Conservation (phyloP, 2,329 filamentous ascomycete species). For the Talaromyces marneffei region DNA sequence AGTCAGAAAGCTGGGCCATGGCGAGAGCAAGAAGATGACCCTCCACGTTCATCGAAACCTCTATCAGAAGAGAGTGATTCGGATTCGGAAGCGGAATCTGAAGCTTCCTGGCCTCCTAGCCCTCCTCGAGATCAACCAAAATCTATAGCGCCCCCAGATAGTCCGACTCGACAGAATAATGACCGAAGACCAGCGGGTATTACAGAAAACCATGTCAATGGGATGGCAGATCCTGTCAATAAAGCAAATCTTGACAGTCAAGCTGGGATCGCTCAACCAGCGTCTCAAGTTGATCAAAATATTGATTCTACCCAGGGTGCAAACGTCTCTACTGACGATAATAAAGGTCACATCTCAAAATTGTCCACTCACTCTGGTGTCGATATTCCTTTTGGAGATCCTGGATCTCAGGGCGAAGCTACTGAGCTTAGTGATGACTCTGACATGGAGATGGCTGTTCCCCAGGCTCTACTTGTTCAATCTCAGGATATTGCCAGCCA, state of each 20-base stretch:
- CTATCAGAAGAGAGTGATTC: constrained; percentile 17
- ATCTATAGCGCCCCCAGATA: constrained; percentile 9
- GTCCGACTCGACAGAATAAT: not conserved
- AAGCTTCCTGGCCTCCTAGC: constrained; percentile 18
- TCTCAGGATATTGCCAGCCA: constrained; percentile 20
- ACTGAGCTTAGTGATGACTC: constrained; percentile 25
- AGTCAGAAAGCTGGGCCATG: constrained; percentile 5
- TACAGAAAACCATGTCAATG: not conserved
- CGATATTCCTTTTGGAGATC: not conserved
- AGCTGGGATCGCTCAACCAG: not conserved
- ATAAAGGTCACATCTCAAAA: not conserved
- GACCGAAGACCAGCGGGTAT: not conserved
- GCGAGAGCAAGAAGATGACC: not conserved
- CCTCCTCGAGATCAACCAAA: constrained; percentile 10
- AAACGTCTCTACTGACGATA: not conserved
- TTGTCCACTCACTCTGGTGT: not conserved
- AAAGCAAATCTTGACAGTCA: not conserved
- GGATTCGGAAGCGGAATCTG: constrained; percentile 1
- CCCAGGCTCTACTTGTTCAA: constrained; percentile 23
- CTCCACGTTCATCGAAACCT: constrained; percentile 10
- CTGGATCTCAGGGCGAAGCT: constrained; percentile 14
- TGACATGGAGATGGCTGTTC: constrained; percentile 33
- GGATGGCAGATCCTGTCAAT: not conserved
- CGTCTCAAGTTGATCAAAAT: not conserved
- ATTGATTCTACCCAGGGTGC: not conserved